Base-by-base conservation (phyloP, 176 grass and related monocot species). In the Juncus inflexus region DNA sequence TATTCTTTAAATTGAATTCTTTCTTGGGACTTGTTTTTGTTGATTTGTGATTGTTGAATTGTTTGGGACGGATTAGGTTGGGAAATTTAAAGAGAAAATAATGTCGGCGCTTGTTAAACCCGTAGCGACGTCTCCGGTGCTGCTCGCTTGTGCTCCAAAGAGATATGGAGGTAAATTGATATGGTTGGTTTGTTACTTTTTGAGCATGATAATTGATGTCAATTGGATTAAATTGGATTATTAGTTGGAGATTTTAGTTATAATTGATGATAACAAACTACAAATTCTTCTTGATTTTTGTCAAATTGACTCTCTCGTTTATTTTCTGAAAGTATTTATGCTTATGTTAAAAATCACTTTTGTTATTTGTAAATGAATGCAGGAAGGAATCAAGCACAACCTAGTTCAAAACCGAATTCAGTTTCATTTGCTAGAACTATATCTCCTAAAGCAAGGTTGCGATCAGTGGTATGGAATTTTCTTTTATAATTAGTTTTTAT, bases 381-480 rank as follows among this genome's bases (percentile, higher is more conserved):
- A 58, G 67, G 67, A 38, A 47, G 67, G 16, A 13, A 42, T 71
- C n/a, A 16, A 71, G 38, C 67, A 47, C 38, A 4, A 15, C 2
- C 54, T 59, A 40, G 39, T 45, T 58, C 67, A 45, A 43, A 40
- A 42, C 68, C 54, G 58, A 71, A 3, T 43, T 47, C 15, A 12
- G 14, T 71, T 71, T 59, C 68, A 60, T 71, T 71, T 36, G 38
- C 37, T 6, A 60, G 68, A 47, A 38, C 2, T 3, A 71, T 71
- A 9, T 40, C 14, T 60, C 55, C 68, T 59, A 36, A 71, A 71
- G 39, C 68, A 43, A 71, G 68, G 68, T 71, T 71, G 42, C 52
- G 68, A 57, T 57, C 11, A 57, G 54, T 57, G 54, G 10, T 12
- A 15, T 13, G 54, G 3, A 57, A 57, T 13, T 57, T 57, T 57